Evolutionary conservation across 2,329 filamentous ascomycete genomes (phyloP), one percentile per base, ranked within the genome.

Genomic region (Exophiala oligosperma): DNA sequence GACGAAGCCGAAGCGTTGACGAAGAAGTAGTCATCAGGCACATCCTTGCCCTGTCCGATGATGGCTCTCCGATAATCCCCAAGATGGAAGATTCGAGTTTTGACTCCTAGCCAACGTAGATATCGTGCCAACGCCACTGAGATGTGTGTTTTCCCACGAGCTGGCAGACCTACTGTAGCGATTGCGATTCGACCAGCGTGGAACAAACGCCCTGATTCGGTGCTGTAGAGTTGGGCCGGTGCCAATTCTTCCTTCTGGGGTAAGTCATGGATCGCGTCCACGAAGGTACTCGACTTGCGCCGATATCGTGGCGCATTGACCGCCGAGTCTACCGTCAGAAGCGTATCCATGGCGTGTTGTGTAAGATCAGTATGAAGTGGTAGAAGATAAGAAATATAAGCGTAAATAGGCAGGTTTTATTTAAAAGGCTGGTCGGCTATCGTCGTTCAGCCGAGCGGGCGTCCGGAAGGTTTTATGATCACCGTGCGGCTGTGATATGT

Each of bases 11-110:
- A 94, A 28, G 95, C 93, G 71, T 97, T 92, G 26, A 96, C 89
- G 72, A 93, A 96, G 78, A 99, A 99, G 74, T 99, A 99, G 72
- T 99, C 94, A 63, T 96, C 91, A 1, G 94, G 95, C 14, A 99
- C 89, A 57, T 92, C 86, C 56, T 88, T 88, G 12, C 87, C 91
- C 43, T 87, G 85, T 17, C 91, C 92, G 63, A 97, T 86, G 14
- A 93, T 96, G 32, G 92, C 92, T 71, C 94, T 86, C 65, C 94
- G 89, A 73, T 99, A 99, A 75, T 99, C 94, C 57, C 95, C 94
- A 14, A 99, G 81, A 72, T 99, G 94, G 73, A 99, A 99, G 67
- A 97, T 95, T 66, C 93, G 89, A 35, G 94, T 97, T 79, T 99
- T 99, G 59, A 99, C 94, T 62, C 94, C 94, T 40, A 99, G 84